Base-by-base conservation (phyloP, 2,329 filamentous ascomycete species). In the Talaromyces sp. region DNA sequence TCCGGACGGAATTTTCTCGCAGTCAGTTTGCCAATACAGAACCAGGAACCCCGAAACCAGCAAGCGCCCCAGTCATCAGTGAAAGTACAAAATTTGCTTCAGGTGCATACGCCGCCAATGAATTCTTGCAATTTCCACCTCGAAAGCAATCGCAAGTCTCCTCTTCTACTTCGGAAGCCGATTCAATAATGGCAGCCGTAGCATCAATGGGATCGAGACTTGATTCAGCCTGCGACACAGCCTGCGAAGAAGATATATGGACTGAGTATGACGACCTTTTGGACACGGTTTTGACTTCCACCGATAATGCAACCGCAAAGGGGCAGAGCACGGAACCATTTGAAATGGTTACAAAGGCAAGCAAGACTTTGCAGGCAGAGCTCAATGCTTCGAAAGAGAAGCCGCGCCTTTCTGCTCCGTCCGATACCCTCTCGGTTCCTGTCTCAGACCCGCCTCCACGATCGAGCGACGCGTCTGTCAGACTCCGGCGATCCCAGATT, bases 261-360 rank as follows among this genome's bases (percentile, higher is more conserved):
- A 88, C 93, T 56, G 93, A 96, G 74, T 97, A 96, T 70, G 88
- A 98, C 65, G 93, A 97, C 67, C 78, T 97, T 13, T 84, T 97
- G 58, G 89, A 90, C 57, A 87, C 90, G 60, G 82, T 86, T 11
- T 82, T 85, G 55, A 83, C 81, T 4, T 77, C 80, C 8, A 75
- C 73, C 38, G 66, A 65, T 41, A 64, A 62, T n/a, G 21, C 61
- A 63, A 5, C 35, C 1, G 35, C 27, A 4, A 61, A 67, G 43
- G 53, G 58, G 1, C 66, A 68, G 31, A 58, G 61, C 13, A 60
- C 63, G n/a, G 69, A 69, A 6, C 71, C 69, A 35, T 75, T 77
- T 62, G 68, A 73, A 57, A 55, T 75, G 59, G 75, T 72, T 27
- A 75, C 73, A 3, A 70, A 69, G 63, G 75, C 75, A 24, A 77